These are phyloP conservation scores for Neurospora sp. DNA, from an alignment of 495 filamentous ascomycete species.

Conservation along the genomic window DNA sequence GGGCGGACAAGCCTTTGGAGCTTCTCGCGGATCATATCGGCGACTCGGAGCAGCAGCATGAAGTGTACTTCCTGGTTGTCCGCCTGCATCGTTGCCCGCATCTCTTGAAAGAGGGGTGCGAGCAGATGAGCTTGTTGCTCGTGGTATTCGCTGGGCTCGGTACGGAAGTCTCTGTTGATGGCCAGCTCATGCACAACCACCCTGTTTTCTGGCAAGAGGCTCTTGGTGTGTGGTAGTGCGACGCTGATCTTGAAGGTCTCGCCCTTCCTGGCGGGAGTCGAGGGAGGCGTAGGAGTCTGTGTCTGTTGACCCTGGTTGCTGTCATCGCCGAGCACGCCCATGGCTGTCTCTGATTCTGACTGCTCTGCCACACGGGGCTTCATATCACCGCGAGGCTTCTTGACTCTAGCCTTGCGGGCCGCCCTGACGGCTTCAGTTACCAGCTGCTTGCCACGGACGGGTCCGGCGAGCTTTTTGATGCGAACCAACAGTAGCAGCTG, in stretches of 20 bases:
- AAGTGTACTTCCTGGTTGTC: slow-evolving; percentile 55
- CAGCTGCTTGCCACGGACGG: slow-evolving; percentile 69
- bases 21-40: slow-evolving; percentile 73
- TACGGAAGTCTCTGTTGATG: slow-evolving; percentile 73
- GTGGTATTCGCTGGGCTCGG: slow-evolving; percentile 40
- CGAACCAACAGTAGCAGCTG: slow-evolving; percentile 80
- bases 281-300: slow-evolving; percentile 35
- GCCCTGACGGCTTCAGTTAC: slow-evolving; percentile 76
- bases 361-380: slow-evolving; percentile 52
- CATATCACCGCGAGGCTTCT: slow-evolving; percentile 59
- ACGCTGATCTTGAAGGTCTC: slow-evolving; percentile 31
- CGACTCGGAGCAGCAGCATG: slow-evolving; percentile 70
- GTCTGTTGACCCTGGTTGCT: slow-evolving; percentile 18
- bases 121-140: slow-evolving; percentile 41
- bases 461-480: slow-evolving; percentile 81
- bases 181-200: slow-evolving; percentile 83
- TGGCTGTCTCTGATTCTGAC: slow-evolving; percentile 25
- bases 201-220: slow-evolving; percentile 70
- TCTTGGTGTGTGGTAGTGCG: slow-evolving; percentile 26
- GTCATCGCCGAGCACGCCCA: slow-evolving; percentile 27
- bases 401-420: slow-evolving; percentile 60
- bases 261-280: slow-evolving; percentile 26
- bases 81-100: slow-evolving; percentile 63
- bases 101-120: slow-evolving; percentile 61
- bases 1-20: slow-evolving; percentile 72